Evolutionary conservation across 768 basidiomycete species (phyloP), one percentile per base, ranked within the genome.

Genomic region (Cyathus striatus): DNA sequence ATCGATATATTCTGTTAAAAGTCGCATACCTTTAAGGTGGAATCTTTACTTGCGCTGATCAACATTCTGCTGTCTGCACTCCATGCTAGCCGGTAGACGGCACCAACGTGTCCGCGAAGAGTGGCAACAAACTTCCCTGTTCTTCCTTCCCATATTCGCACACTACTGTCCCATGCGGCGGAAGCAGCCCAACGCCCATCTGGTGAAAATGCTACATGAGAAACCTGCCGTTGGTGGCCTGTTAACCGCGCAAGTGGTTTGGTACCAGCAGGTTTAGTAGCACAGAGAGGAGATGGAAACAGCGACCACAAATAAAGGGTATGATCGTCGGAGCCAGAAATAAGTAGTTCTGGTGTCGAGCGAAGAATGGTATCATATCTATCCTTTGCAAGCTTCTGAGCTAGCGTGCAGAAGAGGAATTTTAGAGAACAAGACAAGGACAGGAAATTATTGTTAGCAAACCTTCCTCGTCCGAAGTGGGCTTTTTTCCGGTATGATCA

Each of bases 321-420:
- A 62, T 97, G 95, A 61, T 99, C 95, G 60, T 99, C 94, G 3
- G 94, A 97, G 17, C 93, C 94, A 4, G 93, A 91, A 60, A 97
- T 95, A 50, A 95, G 70, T 3, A 90, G 72, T 61, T 97, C 94
- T 9, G 90, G 84, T 2, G 71, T 72, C 2, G 66, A 72, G 23
- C 74, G 66, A 16, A 86, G 72, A 44, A 90, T 72, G 5, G 71
- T 66, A 24, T 84, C 82, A 63, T 95, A 98, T 27, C 93, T 83
- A 41, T 70, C 76, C 42, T 83, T 66, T 4, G 94, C 93, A 17
- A 84, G 68, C 10, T 75, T 60, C 69, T 90, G 83, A 1, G 90
- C 92, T 92, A 47, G 3, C 10, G 10, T 14, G 10, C n/a, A 27
- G 36, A 20, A 33, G 24, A 33, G 22, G 32, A 18, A 14, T 36